Evolutionary conservation across 75 land plant species (phyloP).

Genomic region (Cryptomeria japonica): DNA sequence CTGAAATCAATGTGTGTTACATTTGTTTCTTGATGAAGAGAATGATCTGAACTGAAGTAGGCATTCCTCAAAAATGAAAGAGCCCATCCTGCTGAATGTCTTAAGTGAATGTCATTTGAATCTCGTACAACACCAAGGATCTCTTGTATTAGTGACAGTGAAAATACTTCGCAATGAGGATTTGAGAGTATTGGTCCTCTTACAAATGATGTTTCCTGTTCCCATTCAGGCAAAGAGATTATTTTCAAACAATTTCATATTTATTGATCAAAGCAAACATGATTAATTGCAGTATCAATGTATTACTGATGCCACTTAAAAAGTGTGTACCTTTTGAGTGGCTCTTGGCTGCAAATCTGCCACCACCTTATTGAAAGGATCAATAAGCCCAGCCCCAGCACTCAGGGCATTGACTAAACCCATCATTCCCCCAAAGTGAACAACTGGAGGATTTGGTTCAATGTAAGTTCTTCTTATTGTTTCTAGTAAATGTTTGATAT

Average conservation of each 20-base stretch:
- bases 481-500: slow-evolving; percentile 39
- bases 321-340: slow-evolving; percentile 29
- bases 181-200: slow-evolving; percentile 51
- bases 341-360: slow-evolving; percentile 16
- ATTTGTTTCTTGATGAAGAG: not conserved
- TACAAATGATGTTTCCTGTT: slow-evolving; percentile 47
- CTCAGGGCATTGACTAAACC: slow-evolving; percentile 74
- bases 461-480: slow-evolving; percentile 43
- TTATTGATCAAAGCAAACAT: not conserved
- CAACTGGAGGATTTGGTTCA: slow-evolving; percentile 35
- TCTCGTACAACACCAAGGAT: slow-evolving; percentile 63
- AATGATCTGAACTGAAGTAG: slow-evolving; percentile 1
- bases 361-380: not conserved
- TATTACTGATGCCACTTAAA: not conserved
- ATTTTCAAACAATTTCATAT: not conserved
- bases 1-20: not conserved
- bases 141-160: slow-evolving; percentile 63
- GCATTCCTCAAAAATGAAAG: slow-evolving; percentile 58
- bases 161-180: slow-evolving; percentile 33
- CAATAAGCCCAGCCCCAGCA: slow-evolving; percentile 53
- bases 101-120: slow-evolving; percentile 40
- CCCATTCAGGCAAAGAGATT: not conserved
- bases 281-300: not conserved
- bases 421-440: slow-evolving; percentile 70
- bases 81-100: slow-evolving; percentile 70